phyloP scores from a whole-genome alignment of 2,329 filamentous ascomycete species.

The Didymella keratinophila region DNA sequence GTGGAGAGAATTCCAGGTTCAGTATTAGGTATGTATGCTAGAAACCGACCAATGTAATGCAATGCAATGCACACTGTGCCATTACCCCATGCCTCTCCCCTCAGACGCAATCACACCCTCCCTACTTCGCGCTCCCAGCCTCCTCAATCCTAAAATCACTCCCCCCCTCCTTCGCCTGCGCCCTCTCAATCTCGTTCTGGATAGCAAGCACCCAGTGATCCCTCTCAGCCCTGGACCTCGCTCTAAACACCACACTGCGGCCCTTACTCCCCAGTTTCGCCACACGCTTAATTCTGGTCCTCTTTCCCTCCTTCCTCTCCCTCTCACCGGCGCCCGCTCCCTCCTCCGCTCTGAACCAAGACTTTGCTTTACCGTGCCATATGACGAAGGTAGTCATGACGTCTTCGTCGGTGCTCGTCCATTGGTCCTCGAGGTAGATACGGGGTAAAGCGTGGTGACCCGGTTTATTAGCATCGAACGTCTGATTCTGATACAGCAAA shows the following conservation, averaged over 20 bases:
- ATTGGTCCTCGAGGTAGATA: constrained; percentile 67
- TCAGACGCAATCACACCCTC: not conserved
- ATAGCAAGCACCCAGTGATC: constrained; percentile 74
- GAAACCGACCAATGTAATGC: too few species aligned
- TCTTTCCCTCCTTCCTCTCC: constrained; percentile 50
- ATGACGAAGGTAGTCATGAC: constrained; percentile 73
- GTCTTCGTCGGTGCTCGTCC: constrained; percentile 70
- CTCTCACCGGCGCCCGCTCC: constrained; percentile 43
- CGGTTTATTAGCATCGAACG: constrained; percentile 69
- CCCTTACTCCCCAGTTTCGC: constrained; percentile 68
- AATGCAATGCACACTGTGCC: too few species aligned
- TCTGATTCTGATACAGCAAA: constrained; percentile 69
- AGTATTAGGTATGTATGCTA: too few species aligned
- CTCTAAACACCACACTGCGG: constrained; percentile 70
- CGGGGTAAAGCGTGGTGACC: constrained; percentile 66
- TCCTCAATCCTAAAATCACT: constrained; percentile 56
- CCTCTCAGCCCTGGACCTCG: constrained; percentile 69
- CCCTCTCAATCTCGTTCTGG: constrained; percentile 70
- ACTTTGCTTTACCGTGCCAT: constrained; percentile 67
- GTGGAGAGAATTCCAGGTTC: too few species aligned
- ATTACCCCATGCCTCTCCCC: too few species aligned
- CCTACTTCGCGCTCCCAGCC: not conserved
- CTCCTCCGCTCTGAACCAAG: constrained; percentile 59
- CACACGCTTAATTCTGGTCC: constrained; percentile 64
- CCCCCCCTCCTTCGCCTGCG: constrained; percentile 51